A percentile compares a stretch with the other conserved stretches of the same genome.
Conservation (phyloP, 805 yeast genomes). For the Grigorovia humatica region DNA sequence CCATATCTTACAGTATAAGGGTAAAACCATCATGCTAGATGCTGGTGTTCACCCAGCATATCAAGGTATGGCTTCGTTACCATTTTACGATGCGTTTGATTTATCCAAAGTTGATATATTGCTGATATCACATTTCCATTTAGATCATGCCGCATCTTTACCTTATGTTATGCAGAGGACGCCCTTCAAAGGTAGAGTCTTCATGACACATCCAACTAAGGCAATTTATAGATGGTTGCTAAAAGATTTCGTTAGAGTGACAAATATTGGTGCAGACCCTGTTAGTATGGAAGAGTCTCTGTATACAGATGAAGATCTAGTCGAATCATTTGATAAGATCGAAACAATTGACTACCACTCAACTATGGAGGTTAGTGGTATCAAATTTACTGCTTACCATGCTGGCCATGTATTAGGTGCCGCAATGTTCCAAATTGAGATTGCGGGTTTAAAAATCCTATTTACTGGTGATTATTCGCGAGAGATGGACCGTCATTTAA, state of each 20-base stretch:
- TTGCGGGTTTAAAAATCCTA: conserved; percentile 78
- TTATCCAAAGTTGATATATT: conserved; percentile 76
- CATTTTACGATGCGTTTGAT: conserved; percentile 93
- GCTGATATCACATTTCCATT: conserved; percentile 87
- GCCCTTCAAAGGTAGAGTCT: conserved; percentile 85
- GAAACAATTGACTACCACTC: conserved; percentile 95
- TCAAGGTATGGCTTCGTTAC: conserved; percentile 80
- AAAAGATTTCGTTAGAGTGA: conserved; percentile 88
- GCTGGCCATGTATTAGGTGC: conserved; percentile 99
- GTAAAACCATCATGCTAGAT: conserved; percentile 91
- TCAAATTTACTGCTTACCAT: conserved; percentile 93
- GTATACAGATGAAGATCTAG: conserved; percentile 84
- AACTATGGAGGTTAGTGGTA: conserved; percentile 88
- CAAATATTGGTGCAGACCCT: conserved; percentile 41
- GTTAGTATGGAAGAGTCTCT: conserved; percentile 39
- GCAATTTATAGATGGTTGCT: conserved; percentile 94
- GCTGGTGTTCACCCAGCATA: conserved; percentile 98
- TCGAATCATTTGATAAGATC: conserved; percentile 76
- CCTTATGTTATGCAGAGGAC: conserved; percentile 98
- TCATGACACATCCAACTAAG: conserved; percentile 98
- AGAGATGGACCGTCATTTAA: conserved; percentile 90
- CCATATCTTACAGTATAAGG: conserved; percentile 83
- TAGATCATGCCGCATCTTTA: conserved; percentile 95
- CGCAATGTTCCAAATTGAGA: conserved; percentile 92
- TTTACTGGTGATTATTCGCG: conserved; percentile 97